Conservation (phyloP, 495 filamentous ascomycete species). For the Neurospora tetrasperma region DNA sequence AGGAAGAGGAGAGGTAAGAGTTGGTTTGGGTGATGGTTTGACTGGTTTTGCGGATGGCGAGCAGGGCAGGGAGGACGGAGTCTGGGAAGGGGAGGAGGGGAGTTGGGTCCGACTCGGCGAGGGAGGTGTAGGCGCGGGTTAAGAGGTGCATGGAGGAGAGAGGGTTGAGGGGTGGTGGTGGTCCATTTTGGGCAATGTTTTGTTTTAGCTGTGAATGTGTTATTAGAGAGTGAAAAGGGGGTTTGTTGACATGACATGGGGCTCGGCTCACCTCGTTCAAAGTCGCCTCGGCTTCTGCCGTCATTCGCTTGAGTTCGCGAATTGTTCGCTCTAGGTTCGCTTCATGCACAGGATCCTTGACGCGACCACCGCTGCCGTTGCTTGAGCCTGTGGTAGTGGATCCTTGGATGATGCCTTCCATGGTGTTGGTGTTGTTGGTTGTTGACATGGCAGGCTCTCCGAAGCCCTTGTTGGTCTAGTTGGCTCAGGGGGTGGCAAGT, state of each 20-base stretch:
- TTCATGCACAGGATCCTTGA: conserved; percentile 21
- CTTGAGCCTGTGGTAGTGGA: background rate
- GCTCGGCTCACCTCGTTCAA: conserved; percentile 33
- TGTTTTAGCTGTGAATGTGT: background rate
- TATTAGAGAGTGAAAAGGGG: background rate
- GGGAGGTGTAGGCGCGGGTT: conserved; percentile 52
- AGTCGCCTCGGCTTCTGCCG: conserved; percentile 54
- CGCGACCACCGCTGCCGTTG: background rate
- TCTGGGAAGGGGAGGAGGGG: conserved; percentile 49
- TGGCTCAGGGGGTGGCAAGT: background rate
- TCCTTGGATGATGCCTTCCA: background rate
- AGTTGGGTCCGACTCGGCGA: conserved; percentile 45
- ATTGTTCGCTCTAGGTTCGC: conserved; percentile 54
- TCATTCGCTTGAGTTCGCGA: conserved; percentile 50
- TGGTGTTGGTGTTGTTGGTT: background rate
- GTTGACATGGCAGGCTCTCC: background rate
- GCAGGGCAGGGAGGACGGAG: conserved; percentile 58
- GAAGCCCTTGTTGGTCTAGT: background rate
- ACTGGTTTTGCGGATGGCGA: conserved; percentile 57
- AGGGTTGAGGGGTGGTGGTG: background rate
- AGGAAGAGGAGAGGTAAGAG: conserved; percentile 44
- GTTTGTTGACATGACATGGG: background rate
- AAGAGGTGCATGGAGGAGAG: conserved; percentile 39
- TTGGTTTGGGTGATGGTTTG: conserved; percentile 54
- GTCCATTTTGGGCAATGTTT: background rate